phyloP scores from a whole-genome alignment of 2,329 filamentous ascomycete species.

The Macrophomina pseudophaseolina region DNA sequence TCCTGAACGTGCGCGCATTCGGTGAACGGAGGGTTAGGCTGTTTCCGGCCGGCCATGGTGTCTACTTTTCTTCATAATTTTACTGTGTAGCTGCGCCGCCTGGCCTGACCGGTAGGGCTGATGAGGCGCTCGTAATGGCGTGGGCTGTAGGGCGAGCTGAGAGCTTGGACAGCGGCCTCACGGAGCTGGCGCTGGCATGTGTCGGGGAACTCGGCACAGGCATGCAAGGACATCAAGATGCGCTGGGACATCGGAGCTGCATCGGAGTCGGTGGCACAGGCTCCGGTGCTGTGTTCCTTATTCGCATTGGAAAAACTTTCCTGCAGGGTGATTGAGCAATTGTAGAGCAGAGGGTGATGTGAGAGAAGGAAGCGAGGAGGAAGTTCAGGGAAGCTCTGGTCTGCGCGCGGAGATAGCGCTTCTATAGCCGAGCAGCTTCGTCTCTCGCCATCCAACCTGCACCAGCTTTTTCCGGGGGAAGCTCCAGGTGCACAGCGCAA shows the following conservation, averaged over 20 bases:
- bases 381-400: not conserved
- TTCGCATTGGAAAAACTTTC: not conserved
- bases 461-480: slow-evolving; percentile 5
- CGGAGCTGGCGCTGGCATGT: not conserved
- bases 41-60: not conserved
- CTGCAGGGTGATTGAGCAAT: not conserved
- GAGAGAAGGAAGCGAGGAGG: not conserved
- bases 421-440: slow-evolving; percentile 8
- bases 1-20: not conserved
- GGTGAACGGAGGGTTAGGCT: not conserved
- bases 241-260: not conserved
- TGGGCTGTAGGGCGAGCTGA: not conserved
- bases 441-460: not conserved
- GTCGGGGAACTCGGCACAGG: not conserved
- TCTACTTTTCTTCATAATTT: not conserved
- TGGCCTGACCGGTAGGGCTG: not conserved
- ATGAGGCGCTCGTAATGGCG: not conserved
- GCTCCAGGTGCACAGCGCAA: not conserved
- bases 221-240: not conserved
- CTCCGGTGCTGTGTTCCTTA: not conserved
- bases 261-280: not conserved
- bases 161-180: not conserved
- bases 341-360: not conserved
- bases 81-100: not conserved
- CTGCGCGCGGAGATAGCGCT: slow-evolving; percentile 6